Conservation (phyloP, 805 yeast species). For the Torulaspora delbrueckii region DNA sequence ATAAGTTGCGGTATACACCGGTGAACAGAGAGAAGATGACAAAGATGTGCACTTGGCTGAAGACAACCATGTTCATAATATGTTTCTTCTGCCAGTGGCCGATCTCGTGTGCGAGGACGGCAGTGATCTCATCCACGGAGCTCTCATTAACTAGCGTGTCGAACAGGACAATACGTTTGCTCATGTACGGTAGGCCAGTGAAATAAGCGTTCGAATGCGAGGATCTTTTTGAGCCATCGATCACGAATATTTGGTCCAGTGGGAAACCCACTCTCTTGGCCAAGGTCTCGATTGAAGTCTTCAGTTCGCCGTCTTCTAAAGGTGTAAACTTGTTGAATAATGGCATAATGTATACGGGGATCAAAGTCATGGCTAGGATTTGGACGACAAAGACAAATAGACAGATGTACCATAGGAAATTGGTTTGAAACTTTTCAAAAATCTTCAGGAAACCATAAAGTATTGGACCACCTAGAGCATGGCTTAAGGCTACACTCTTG, state of each 20-base stretch:
- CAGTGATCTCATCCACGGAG: constrained; percentile 74
- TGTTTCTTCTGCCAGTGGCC: constrained; percentile 97
- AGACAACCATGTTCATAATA: constrained; percentile 66
- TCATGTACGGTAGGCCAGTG: constrained; percentile 90
- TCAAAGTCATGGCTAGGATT: constrained; percentile 65
- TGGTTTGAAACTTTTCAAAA: constrained; percentile 71
- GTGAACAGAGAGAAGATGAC: constrained; percentile 68
- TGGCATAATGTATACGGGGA: constrained; percentile 87
- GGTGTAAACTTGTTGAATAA: constrained; percentile 88
- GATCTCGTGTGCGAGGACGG: constrained; percentile 96
- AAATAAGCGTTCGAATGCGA: constrained; percentile 97
- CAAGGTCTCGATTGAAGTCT: constrained; percentile 70
- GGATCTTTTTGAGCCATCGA: constrained; percentile 96
- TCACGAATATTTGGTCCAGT: constrained; percentile 73
- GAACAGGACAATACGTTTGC: constrained; percentile 84
- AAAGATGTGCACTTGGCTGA: constrained; percentile 61
- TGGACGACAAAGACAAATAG: constrained; percentile 66
- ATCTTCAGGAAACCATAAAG: constrained; percentile 74
- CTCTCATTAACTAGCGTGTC: constrained; percentile 86
- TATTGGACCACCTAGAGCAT: constrained; percentile 65
- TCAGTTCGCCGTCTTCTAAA: constrained; percentile 83
- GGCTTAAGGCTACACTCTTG: constrained; percentile 52
- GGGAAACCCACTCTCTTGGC: constrained; percentile 81
- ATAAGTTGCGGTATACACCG: constrained; percentile 70
- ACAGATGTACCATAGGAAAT: constrained; percentile 77